Evolutionary conservation across 1,284 basidiomycete genomes (phyloP), one percentile per base, ranked within the genome.

Genomic region (Gymnopus androsaceus): DNA sequence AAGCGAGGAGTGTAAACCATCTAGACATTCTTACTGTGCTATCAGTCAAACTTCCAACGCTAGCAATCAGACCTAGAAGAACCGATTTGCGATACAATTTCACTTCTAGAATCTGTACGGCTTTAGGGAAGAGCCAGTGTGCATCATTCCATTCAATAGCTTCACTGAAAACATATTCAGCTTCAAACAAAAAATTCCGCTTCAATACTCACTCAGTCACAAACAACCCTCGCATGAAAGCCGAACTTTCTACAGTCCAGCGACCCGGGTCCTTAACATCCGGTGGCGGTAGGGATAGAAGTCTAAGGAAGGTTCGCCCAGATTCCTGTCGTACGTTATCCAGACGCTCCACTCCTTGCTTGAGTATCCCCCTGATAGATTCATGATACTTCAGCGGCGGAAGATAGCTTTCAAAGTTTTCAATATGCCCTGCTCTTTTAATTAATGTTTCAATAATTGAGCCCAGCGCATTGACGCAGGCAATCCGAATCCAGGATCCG

Each of bases 401-500:
- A 23, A 94, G 72, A 66, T 86, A 91, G 19, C 71, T 71, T 25
- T 74, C 69, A 55, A 85, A 80, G 45, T 74, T 66, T 1, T 73
- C 62, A 21, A 83, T 66, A n/a, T 63, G 63, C 38, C 59, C 63
- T 25, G 80, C 78, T 46, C 74, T 66, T 15, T 68, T 64, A 57
- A 86, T 73, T 9, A 88, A 63, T 38, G 77, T 73, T 64, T 75
- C 72, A 40, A 76, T 73, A 58, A 82, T 69, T 3, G 74, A 72
- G 21, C 80, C 75, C 59, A 94, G 66, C 15, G 88, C 85, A 48
- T 79, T 78, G 59, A 93, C 76, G 66, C 85, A 86, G 38, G 85
- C 78, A n/a, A 90, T 79, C 49, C 97, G 88, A 28, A 97, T 83
- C 95, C 95, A 98, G 0, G 95, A 98, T 27, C 97, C 97, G 23